Base-by-base conservation (phyloP, 2,329 filamentous ascomycete genomes). In the Daldinia sp. region DNA sequence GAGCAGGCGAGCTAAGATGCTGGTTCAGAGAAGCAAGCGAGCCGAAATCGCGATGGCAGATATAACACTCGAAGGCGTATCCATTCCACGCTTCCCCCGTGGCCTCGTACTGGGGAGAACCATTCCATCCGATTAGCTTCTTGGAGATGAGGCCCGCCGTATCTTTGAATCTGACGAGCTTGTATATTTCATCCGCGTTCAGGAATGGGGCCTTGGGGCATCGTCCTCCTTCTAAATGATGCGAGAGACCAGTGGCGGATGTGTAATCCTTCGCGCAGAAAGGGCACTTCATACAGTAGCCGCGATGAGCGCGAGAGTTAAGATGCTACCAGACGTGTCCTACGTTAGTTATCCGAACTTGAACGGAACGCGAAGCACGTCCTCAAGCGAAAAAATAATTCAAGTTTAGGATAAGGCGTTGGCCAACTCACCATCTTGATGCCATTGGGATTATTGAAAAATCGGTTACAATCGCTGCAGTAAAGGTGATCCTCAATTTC, bases 221-320 rank as follows among this genome's bases (percentile, higher is more conserved):
- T 0, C 80, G 76, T n/a, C 85, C 84, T 0, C 73, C 77, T 69
- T 91, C 89, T 0, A 91, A 76, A 68, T 91, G 87, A 73, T 88
- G 81, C 0, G 79, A 74, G 4, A 90, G 70, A 3, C 87, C 88
- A 0, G 84, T 86, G 1, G 87, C 86, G 0, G 84, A 84, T 9
- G 82, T 78, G 67, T 81, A 87, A 2, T 7, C 30, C 1, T 53
- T 65, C 39, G 79, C 74, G 77, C 89, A 91, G 73, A 88, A 90
- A 85, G 44, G 88, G 57, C 89, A 92, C 0, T 46, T 0, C 6
- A 89, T 75, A 1, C 75, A 75, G 0, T 54, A 65, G 60, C 83
- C 83, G 0, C 79, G 79, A 72, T 91, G 88, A 51, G 76, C 73
- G 4, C 78, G 78, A 0, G 87, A 89, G 28, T 84, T 85, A 2